Percentiles rank a stretch among this genome's conserved stretches.
Evolutionary conservation across 306 rosid genomes (phyloP).

Genomic region (Spatholobus suberectus): DNA sequence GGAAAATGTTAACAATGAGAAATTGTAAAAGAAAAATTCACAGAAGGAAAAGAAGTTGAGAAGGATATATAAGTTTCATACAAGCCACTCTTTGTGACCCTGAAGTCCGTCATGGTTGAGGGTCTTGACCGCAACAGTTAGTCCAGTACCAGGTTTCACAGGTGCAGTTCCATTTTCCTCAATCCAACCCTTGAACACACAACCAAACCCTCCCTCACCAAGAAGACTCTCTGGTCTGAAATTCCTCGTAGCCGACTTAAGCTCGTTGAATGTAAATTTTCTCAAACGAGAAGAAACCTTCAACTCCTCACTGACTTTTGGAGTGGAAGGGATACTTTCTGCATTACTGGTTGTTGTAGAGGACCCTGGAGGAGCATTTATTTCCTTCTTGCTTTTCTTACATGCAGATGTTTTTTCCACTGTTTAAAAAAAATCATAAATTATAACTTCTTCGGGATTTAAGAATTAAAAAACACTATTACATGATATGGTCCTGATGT

Average conservation of each 20-base stretch:
- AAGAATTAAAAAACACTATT: slow-evolving; percentile 29
- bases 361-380: slow-evolving; percentile 63
- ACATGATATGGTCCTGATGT: slow-evolving; percentile 21
- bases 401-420: slow-evolving; percentile 54
- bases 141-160: slow-evolving; percentile 97
- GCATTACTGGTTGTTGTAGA: slow-evolving; percentile 77
- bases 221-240: slow-evolving; percentile 97
- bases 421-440: slow-evolving; percentile 40
- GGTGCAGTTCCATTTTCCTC: slow-evolving; percentile 99
- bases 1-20: slow-evolving; percentile 31
- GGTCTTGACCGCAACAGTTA: slow-evolving; percentile 96
- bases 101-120: slow-evolving; percentile 97
- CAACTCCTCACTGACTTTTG: slow-evolving; percentile 85
- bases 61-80: slow-evolving; percentile 47
- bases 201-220: slow-evolving; percentile 99
- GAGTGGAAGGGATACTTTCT: slow-evolving; percentile 78
- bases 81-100: slow-evolving; percentile 99
- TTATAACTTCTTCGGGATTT: background rate
- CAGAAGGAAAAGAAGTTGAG: slow-evolving; percentile 7
- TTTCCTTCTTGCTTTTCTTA: slow-evolving; percentile 64
- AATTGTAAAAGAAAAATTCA: slow-evolving; percentile 15
- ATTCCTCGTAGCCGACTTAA: slow-evolving; percentile 88
- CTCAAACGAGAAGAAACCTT: slow-evolving; percentile 84
- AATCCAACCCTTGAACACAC: slow-evolving; percentile 96
- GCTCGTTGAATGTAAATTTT: slow-evolving; percentile 88